Base-by-base conservation (phyloP, 2,329 filamentous ascomycete species). In the Stachybotrys chartarum region DNA sequence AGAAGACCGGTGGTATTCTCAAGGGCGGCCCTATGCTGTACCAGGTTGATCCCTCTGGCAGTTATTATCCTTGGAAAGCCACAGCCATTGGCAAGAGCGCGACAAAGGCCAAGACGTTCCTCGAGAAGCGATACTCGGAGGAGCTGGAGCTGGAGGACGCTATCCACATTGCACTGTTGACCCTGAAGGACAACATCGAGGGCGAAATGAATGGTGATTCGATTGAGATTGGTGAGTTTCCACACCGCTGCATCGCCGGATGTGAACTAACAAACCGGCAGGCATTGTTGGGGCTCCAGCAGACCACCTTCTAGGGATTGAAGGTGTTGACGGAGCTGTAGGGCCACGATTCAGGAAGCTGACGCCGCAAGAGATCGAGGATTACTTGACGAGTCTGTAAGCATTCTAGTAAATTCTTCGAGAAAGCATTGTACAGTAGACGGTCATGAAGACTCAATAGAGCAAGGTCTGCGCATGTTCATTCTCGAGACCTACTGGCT, bases 151-250 rank as follows among this genome's bases (percentile, higher is more conserved):
- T 99, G 60, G 94, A 99, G 76, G 94, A 99, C 74, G 94, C 94
- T 10, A 94, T 99, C 64, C 94, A 99, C 75, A 99, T 99, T 78
- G 94, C 94, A 58, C 82, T 99, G 55, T 79, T 99, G 71, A 99
- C 94, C 30, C 78, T 99, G 70, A 99, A 99, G 82, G 94, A 99
- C 81, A 97, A 94, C 56, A 99, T 99, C 69, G 93, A 97, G 78
- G 94, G 94, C 56, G 94, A 97, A 78, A 97, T 97, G 93, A 97
- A 93, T 64, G 93, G 93, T 59, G 92, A 97, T 72, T 97, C 93
- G 35, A 95, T 99, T 61, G 94, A 99, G 77, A 97, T 99, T 73
- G 93, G 91, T 91, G 76, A 72, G 85, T 71, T 0, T 12, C 1
- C 44, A 11, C 6, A 11, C 47, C 32, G 14, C 14, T 5, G 3